Conservation (phyloP, 1,284 basidiomycete genomes). For the Chondrostereum purpureum region DNA sequence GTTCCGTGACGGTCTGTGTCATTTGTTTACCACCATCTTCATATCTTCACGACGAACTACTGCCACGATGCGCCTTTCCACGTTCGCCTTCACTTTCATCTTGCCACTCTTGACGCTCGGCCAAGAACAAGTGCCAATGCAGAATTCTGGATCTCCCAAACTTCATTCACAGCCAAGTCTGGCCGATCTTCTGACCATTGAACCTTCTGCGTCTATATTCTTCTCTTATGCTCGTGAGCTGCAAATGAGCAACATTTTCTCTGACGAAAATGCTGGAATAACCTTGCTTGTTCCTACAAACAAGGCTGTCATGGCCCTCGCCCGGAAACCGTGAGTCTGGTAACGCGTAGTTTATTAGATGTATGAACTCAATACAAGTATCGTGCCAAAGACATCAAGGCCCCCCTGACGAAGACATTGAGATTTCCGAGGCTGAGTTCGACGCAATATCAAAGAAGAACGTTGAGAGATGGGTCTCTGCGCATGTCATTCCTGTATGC, state of each 20-base stretch:
- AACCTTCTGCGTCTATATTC: slow-evolving; percentile 67
- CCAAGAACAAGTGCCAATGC: slow-evolving; percentile 22
- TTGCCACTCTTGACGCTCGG: slow-evolving; percentile 12
- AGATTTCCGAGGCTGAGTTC: slow-evolving; percentile 57
- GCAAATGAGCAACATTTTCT: slow-evolving; percentile 47
- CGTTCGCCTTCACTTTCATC: slow-evolving; percentile 14
- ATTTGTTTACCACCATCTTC: too few species aligned
- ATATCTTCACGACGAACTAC: not conserved
- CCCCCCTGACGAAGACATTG: slow-evolving; percentile 34
- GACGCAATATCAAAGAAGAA: slow-evolving; percentile 53
- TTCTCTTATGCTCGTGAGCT: slow-evolving; percentile 73
- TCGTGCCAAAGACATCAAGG: slow-evolving; percentile 52
- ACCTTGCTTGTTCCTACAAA: slow-evolving; percentile 73
- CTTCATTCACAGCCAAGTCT: slow-evolving; percentile 38
- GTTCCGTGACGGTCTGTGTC: too few species aligned
- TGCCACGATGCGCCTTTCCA: slow-evolving; percentile 14
- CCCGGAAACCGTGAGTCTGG: slow-evolving; percentile 62
- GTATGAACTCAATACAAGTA: not conserved
- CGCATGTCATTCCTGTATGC: slow-evolving; percentile 64
- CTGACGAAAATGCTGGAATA: slow-evolving; percentile 26
- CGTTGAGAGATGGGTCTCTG: slow-evolving; percentile 65
- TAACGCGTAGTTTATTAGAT: too few species aligned
- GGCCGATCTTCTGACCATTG: slow-evolving; percentile 69
- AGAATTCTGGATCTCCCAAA: slow-evolving; percentile 17
- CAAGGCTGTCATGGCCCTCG: slow-evolving; percentile 72